Evolutionary conservation across 108 stramenopile species (phyloP), one percentile per base, ranked within the genome.

Genomic region (Nannochloropsis gaditana): DNA sequence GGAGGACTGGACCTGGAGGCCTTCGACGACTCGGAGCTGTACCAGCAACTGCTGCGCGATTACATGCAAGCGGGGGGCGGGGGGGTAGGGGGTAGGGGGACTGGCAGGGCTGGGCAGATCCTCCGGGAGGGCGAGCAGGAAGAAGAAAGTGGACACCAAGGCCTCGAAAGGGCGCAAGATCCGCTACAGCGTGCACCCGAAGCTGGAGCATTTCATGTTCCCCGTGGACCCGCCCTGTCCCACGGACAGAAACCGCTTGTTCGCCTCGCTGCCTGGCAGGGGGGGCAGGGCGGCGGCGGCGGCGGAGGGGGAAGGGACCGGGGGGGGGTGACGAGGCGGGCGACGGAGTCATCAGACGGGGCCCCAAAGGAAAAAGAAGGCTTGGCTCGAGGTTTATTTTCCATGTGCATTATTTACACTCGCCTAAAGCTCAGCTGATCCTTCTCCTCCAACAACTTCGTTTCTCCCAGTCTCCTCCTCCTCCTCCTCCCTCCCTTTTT

Each of bases 91-190:
- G 44, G 83, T 11, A 47, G 45, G 42, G 81, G 83, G n/a, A 84
- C 81, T 31, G 45, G 80, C 42, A 59, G 50, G 21, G 19, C 47
- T 81, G 11, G 45, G 45, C 41, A 85, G 43, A 45, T 84, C 88
- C 90, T 89, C 85, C 88, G 10, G 88, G 93, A 44, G 86, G 85
- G 42, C 85, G 88, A 50, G 89, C 92, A 6, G 88, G 1, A 92
- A 91, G 86, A 92, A 92, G 73, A 43, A 82, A 9, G 96, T 97
- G 44, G 97, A 97, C 90, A 90, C 94, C 43, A 91, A 93, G 84
- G 97, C 97, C 9, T 95, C 94, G 87, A 97, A 97, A 85, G 97
- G 97, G 82, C 88, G 97, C 9, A 96, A 95, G 91, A 93, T 97
- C 85, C 94, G 95, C 8, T 97, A 96, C 91, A 89, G 87, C 42